These are phyloP conservation scores for Tylopilus sp. DNA, from an alignment of 1,284 basidiomycete genomes.

Conservation along the genomic window DNA sequence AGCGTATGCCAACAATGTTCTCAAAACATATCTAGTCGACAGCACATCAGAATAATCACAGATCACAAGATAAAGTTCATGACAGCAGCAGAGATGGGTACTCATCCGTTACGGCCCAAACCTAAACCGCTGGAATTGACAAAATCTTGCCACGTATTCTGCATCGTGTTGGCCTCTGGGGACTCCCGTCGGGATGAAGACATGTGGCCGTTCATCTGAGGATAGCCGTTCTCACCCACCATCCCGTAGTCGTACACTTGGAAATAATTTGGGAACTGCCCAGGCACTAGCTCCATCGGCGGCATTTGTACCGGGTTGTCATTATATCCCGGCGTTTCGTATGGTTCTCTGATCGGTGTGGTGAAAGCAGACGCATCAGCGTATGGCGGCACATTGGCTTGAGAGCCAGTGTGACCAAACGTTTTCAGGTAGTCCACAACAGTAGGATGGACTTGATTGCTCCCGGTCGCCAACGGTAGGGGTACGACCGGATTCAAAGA, in stretches of 20 bases:
- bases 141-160: slow-evolving; percentile 58
- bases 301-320: slow-evolving; percentile 28
- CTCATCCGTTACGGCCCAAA: slow-evolving; percentile 21
- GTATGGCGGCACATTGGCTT: slow-evolving; percentile 25
- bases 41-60: slow-evolving; percentile 5
- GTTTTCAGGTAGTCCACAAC: slow-evolving; percentile 66
- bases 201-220: slow-evolving; percentile 37
- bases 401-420: slow-evolving; percentile 45
- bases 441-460: slow-evolving; percentile 48
- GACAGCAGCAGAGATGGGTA: not conserved
- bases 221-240: slow-evolving; percentile 33
- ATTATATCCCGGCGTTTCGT: slow-evolving; percentile 26
- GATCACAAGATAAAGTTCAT: slow-evolving; percentile 4
- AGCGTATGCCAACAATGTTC: slow-evolving; percentile 6
- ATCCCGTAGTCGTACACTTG: slow-evolving; percentile 70
- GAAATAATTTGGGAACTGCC: slow-evolving; percentile 64
- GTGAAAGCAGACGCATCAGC: slow-evolving; percentile 24
- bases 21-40: slow-evolving; percentile 15
- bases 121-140: slow-evolving; percentile 36
- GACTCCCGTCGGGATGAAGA: slow-evolving; percentile 42
- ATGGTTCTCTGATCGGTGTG: slow-evolving; percentile 29
- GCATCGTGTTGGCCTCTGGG: slow-evolving; percentile 53
- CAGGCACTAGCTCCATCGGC: slow-evolving; percentile 31
- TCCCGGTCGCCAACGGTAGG: slow-evolving; percentile 45
- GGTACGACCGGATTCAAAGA: slow-evolving; percentile 65